These are phyloP conservation scores for Apiospora sp. DNA, from an alignment of 2,329 filamentous ascomycete genomes.

Conservation along the genomic window DNA sequence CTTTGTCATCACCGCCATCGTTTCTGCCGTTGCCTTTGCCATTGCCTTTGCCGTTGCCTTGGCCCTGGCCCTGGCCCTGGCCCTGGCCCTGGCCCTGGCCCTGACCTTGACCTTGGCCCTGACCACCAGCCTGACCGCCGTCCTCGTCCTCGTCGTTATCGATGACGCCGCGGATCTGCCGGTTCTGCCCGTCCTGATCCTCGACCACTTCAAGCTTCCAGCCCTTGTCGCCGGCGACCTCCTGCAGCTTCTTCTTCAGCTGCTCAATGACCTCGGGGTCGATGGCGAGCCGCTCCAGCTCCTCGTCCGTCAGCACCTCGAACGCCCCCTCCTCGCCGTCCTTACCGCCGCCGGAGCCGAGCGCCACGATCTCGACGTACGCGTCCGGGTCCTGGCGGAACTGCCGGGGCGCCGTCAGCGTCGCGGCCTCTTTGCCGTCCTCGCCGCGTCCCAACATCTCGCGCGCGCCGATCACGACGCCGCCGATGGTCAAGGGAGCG, in stretches of 20 bases:
- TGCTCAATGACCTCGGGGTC: slow-evolving; percentile 73
- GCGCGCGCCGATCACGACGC: slow-evolving; percentile 60
- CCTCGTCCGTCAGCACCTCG: slow-evolving; percentile 67
- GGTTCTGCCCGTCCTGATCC: slow-evolving; percentile 61
- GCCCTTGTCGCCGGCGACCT: slow-evolving; percentile 72
- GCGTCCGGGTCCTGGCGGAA: slow-evolving; percentile 41
- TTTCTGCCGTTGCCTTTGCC: not conserved
- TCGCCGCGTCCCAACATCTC: slow-evolving; percentile 56
- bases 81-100: not conserved
- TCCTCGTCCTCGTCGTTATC: slow-evolving; percentile 49
- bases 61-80: not conserved
- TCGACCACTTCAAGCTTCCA: slow-evolving; percentile 87
- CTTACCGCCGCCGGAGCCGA: slow-evolving; percentile 48
- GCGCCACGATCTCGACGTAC: slow-evolving; percentile 55
- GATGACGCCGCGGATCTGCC: slow-evolving; percentile 76
- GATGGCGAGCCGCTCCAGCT: slow-evolving; percentile 73
- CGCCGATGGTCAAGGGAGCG: slow-evolving; percentile 55
- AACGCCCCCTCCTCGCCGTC: slow-evolving; percentile 67
- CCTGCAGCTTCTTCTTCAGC: slow-evolving; percentile 72
- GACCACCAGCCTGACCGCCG: slow-evolving; percentile 29
- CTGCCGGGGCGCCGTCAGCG: slow-evolving; percentile 33
- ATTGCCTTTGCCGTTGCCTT: not conserved
- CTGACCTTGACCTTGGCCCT: slow-evolving; percentile 24
- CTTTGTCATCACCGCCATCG: slow-evolving; percentile 34
- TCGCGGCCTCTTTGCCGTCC: slow-evolving; percentile 55